Percentiles rank a stretch among this genome's conserved stretches.
These are phyloP conservation scores for Hypomontagnella submonticulosa DNA, from an alignment of 495 filamentous ascomycete genomes.

Conservation along the genomic window DNA sequence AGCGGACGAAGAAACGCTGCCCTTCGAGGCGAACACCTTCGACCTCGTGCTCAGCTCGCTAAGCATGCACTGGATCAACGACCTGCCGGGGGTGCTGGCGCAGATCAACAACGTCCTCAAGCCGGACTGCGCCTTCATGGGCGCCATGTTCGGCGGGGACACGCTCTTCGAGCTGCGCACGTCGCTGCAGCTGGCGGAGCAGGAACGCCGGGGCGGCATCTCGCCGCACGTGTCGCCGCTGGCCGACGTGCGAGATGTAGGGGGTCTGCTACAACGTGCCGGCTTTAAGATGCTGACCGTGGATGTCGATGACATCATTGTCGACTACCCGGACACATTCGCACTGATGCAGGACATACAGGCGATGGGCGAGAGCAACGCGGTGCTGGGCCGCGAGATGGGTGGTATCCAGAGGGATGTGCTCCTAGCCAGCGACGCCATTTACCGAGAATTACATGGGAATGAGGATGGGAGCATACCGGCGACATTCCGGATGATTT, in stretches of 20 bases:
- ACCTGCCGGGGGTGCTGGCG: slow-evolving; percentile 82
- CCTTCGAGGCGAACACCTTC: slow-evolving; percentile 81
- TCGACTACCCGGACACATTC: slow-evolving; percentile 94
- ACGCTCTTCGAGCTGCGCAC: slow-evolving; percentile 94
- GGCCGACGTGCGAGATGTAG: slow-evolving; percentile 91
- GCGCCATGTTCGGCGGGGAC: slow-evolving; percentile 96
- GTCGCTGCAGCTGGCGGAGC: slow-evolving; percentile 90
- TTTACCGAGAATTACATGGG: slow-evolving; percentile 88
- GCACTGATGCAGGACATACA: slow-evolving; percentile 93
- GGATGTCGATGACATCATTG: slow-evolving; percentile 95
- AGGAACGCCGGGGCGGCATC: slow-evolving; percentile 88
- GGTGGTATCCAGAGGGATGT: slow-evolving; percentile 83
- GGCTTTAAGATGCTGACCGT: slow-evolving; percentile 97
- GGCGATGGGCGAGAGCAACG: slow-evolving; percentile 93
- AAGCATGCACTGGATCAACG: slow-evolving; percentile 97
- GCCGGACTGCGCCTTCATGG: slow-evolving; percentile 92
- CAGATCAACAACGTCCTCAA: slow-evolving; percentile 87
- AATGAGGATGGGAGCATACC: slow-evolving; percentile 75
- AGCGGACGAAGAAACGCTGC: slow-evolving; percentile 74
- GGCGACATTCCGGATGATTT: slow-evolving; percentile 92
- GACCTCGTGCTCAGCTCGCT: slow-evolving; percentile 89
- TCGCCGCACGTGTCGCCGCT: slow-evolving; percentile 87
- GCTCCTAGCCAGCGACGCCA: slow-evolving; percentile 84
- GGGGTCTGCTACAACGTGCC: slow-evolving; percentile 83
- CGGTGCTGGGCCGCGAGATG: slow-evolving; percentile 80